Percentiles rank a stretch among this genome's conserved stretches.
These are phyloP conservation scores for Chaetomium globosum DNA, from an alignment of 2,329 filamentous ascomycete species.

Conservation along the genomic window DNA sequence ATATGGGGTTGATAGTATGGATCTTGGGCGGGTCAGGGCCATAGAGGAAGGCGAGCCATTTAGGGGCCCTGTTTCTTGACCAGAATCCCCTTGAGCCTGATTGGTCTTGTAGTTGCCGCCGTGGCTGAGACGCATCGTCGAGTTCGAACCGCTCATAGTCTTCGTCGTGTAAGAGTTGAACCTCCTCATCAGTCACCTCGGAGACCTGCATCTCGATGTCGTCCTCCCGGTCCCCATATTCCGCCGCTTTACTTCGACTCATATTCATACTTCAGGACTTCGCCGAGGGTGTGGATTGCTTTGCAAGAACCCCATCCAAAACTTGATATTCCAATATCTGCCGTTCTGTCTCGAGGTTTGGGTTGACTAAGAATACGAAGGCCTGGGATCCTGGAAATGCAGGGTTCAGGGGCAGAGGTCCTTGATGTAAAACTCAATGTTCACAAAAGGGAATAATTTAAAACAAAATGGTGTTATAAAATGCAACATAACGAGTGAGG, in stretches of 20 bases:
- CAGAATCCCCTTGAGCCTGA: neutral
- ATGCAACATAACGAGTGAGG: neutral
- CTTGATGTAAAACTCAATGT: neutral
- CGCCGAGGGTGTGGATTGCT: neutral
- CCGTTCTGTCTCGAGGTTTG: neutral
- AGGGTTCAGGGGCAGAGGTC: constrained; percentile 1
- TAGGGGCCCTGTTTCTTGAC: neutral
- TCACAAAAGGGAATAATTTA: neutral
- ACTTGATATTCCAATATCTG: neutral
- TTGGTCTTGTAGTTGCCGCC: neutral
- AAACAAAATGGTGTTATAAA: neutral
- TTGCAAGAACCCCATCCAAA: neutral
- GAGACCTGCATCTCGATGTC: constrained; percentile 5
- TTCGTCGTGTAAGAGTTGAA: constrained; percentile 31
- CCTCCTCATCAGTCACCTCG: constrained; percentile 28
- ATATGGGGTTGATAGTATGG: constrained; percentile 25
- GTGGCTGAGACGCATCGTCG: constrained; percentile 17
- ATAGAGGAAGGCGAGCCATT: constrained; percentile 25
- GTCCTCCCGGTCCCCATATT: constrained; percentile 19
- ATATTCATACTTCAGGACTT: neutral
- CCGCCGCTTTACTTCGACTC: constrained; percentile 1
- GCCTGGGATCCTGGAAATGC: neutral
- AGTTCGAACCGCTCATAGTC: constrained; percentile 33
- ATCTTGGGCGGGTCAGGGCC: constrained; percentile 27
- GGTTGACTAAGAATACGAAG: neutral